Evolutionary conservation across 2,329 filamentous ascomycete genomes (phyloP).

Genomic region (Alternaria sp.): DNA sequence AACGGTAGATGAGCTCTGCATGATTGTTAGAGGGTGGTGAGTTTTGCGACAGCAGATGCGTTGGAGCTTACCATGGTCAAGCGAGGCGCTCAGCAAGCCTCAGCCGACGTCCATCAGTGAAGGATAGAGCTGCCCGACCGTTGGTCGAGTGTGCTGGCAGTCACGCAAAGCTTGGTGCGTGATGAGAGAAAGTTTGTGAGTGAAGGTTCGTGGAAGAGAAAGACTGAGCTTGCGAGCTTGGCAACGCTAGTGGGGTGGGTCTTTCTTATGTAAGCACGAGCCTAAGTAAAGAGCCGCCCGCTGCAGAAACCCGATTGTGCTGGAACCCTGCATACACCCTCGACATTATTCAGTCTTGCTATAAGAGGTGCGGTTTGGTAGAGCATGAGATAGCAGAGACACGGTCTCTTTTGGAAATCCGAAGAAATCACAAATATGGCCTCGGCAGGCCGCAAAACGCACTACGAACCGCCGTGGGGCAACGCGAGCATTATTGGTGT

Average conservation of each 20-base stretch:
- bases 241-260: conserved; percentile 22
- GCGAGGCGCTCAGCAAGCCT: conserved; percentile 36
- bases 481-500: conserved; percentile 96
- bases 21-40: conserved; percentile 20
- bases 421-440: conserved; percentile 23
- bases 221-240: conserved; percentile 35
- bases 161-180: conserved; percentile 40
- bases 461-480: conserved; percentile 94
- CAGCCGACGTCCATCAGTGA: conserved; percentile 47
- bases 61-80: conserved; percentile 44
- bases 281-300: conserved; percentile 16
- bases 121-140: conserved; percentile 37
- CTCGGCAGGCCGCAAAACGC: conserved; percentile 54
- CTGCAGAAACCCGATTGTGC: conserved; percentile 18
- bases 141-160: conserved; percentile 36
- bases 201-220: conserved; percentile 31
- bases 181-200: conserved; percentile 27
- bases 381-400: conserved; percentile 13
- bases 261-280: conserved; percentile 20
- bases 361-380: conserved; percentile 6
- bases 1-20: conserved; percentile 67
- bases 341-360: conserved; percentile 18
- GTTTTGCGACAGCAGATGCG: conserved; percentile 11
- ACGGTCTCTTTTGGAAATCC: background rate
- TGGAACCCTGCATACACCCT: conserved; percentile 19